Conservation (phyloP, 2,329 filamentous ascomycete species). For the Rachicladosporium sp. region DNA sequence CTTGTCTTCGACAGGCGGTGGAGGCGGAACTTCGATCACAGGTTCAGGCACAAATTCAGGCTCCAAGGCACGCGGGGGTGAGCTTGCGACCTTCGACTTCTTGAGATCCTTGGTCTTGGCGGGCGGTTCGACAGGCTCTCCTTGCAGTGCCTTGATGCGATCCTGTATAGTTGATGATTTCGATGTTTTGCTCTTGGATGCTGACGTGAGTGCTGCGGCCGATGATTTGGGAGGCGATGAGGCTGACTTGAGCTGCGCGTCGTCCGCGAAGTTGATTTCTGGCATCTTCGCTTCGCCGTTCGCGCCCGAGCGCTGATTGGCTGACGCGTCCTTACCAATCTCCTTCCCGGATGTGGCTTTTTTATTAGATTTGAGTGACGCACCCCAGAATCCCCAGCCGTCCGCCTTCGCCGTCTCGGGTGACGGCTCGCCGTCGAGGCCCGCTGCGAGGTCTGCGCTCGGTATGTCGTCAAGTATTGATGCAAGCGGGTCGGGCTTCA, state of each 20-base stretch:
- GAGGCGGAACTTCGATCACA: constrained; percentile 2
- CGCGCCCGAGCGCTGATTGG: constrained; percentile 31
- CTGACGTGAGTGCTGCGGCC: constrained; percentile 25
- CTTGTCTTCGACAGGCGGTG: constrained; percentile 4
- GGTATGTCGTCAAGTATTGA: too few relatives aligned
- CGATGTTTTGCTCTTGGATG: constrained; percentile 29
- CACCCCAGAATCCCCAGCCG: constrained; percentile 33
- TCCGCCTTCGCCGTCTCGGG: constrained; percentile 17
- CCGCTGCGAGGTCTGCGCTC: too few relatives aligned
- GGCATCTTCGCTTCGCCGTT: constrained; percentile 28
- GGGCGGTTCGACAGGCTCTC: constrained; percentile 22
- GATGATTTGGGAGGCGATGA: constrained; percentile 27
- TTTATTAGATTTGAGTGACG: constrained; percentile 31
- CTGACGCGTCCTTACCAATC: constrained; percentile 29
- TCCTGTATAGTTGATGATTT: constrained; percentile 39
- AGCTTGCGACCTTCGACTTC: constrained; percentile 3
- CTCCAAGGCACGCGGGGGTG: constrained; percentile 3
- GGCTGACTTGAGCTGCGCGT: constrained; percentile 21
- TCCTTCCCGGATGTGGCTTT: constrained; percentile 29
- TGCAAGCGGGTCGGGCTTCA: constrained; percentile 16
- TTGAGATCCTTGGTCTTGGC: constrained; percentile 9
- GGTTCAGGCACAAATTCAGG: constrained; percentile 6
- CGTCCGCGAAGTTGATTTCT: constrained; percentile 31
- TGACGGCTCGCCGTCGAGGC: constrained; percentile 4
- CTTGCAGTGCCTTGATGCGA: constrained; percentile 36